Percentiles rank a stretch among this genome's conserved stretches.
Evolutionary conservation across 345 rosid species (phyloP).

Genomic region (Syzygium jambos): DNA sequence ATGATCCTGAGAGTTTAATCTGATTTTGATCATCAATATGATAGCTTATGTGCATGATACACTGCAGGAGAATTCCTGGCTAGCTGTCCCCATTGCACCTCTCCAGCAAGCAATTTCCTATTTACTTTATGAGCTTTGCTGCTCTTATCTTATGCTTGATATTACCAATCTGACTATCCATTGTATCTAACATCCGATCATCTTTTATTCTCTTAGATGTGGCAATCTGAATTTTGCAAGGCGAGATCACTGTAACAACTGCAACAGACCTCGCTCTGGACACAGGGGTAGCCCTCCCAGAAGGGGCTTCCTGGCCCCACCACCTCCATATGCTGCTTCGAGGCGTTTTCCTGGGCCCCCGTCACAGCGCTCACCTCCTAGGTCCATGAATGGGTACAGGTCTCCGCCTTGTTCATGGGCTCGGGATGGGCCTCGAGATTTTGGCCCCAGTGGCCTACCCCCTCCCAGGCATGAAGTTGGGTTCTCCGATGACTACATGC

Average conservation of each 20-base stretch:
- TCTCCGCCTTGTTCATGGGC: conserved; percentile 74
- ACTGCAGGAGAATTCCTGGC: background rate
- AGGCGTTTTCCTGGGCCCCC: conserved; percentile 40
- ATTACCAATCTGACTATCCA: background rate
- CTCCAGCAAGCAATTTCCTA: background rate
- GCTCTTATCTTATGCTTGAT: background rate
- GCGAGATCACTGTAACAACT: conserved; percentile 63
- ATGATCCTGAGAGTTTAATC: background rate
- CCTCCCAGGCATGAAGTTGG: conserved; percentile 60
- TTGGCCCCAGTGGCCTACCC: conserved; percentile 33
- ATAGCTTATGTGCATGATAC: background rate
- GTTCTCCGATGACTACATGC: conserved; percentile 35
- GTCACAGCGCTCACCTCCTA: conserved; percentile 48
- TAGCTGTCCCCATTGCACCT: background rate
- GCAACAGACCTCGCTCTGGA: conserved; percentile 57
- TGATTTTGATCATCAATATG: background rate
- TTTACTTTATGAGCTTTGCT: background rate
- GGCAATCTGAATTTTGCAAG: conserved; percentile 83
- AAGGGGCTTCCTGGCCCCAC: conserved; percentile 36
- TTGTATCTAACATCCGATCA: background rate
- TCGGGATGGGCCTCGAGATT: conserved; percentile 56
- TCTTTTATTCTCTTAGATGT: conserved; percentile 40
- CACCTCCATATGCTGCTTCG: conserved; percentile 35
- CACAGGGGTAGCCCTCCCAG: conserved; percentile 17
- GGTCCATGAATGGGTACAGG: conserved; percentile 52